Percentiles rank a stretch among this genome's conserved stretches.
Evolutionary conservation across 2,329 filamentous ascomycete species (phyloP).

Genomic region (Calonectria henricotiae): DNA sequence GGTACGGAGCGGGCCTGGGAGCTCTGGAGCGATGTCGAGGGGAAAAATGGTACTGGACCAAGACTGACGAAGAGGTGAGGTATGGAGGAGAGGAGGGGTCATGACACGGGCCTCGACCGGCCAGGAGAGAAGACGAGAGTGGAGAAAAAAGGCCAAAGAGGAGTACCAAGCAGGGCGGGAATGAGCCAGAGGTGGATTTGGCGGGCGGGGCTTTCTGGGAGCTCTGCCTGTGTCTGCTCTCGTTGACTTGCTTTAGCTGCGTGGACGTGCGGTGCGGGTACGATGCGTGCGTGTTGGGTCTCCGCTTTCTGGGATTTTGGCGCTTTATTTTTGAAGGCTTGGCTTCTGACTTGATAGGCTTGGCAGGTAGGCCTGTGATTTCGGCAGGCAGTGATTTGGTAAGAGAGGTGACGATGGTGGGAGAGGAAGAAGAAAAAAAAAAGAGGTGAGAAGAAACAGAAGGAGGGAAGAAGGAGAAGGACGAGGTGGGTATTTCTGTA

Average conservation of each 20-base stretch:
- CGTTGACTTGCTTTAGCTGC: slow-evolving; percentile 20
- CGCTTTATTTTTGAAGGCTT: slow-evolving; percentile 10
- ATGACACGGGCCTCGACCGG: slow-evolving; percentile 43
- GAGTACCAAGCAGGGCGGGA: slow-evolving; percentile 15
- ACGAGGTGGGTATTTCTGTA: slow-evolving; percentile 31
- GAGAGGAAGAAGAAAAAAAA: not conserved
- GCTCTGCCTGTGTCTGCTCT: slow-evolving; percentile 32
- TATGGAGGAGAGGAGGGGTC: slow-evolving; percentile 41
- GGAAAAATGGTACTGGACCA: slow-evolving; percentile 7
- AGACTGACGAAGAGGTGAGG: slow-evolving; percentile 1
- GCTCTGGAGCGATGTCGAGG: slow-evolving; percentile 19
- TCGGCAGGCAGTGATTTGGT: not conserved
- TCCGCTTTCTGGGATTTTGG: slow-evolving; percentile 43
- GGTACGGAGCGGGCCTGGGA: slow-evolving; percentile 1
- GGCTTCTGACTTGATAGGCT: not conserved
- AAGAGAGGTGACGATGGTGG: not conserved
- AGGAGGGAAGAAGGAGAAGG: slow-evolving; percentile 11
- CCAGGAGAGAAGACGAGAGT: slow-evolving; percentile 36
- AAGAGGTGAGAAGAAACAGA: slow-evolving; percentile 25
- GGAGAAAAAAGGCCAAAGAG: slow-evolving; percentile 19
- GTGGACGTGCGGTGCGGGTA: slow-evolving; percentile 17
- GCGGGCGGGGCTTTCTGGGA: slow-evolving; percentile 33
- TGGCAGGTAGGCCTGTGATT: slow-evolving; percentile 14
- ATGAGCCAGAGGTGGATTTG: slow-evolving; percentile 46
- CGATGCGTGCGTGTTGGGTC: slow-evolving; percentile 33